Conservation (phyloP, 1,284 basidiomycete genomes). For the Cryptococcus jaspeensis region DNA sequence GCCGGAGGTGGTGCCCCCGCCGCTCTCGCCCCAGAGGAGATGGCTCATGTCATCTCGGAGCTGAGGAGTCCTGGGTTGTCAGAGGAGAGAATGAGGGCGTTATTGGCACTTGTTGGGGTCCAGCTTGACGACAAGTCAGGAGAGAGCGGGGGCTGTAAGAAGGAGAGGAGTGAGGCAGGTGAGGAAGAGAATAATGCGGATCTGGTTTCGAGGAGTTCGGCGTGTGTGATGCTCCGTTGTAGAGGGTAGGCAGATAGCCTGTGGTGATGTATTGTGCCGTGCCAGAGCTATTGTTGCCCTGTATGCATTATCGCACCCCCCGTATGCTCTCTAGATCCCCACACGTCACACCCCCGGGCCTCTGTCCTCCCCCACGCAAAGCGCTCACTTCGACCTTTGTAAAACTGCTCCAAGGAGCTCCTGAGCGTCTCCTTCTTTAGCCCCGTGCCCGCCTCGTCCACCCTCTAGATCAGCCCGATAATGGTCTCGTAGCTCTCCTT, state of each 20-base stretch:
- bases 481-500: constrained; percentile 68
- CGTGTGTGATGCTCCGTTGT: not conserved
- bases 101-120: constrained; percentile 2
- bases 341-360: no score
- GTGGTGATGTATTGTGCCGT: not conserved
- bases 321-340: not conserved
- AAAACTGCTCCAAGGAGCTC: constrained; percentile 85
- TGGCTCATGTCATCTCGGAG: constrained; percentile 17
- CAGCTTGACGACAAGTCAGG: not conserved
- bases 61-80: not conserved
- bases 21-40: constrained; percentile 12
- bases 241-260: not conserved
- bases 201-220: not conserved
- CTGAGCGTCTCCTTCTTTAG: constrained; percentile 79
- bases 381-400: constrained; percentile 76
- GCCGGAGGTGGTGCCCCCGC: not conserved
- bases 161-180: no score
- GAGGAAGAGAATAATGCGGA: no score
- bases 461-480: constrained; percentile 64
- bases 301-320: not conserved
- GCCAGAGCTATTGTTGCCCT: not conserved
- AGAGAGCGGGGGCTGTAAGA: no score
- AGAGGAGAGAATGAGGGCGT: not conserved
- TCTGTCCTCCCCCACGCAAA: no score
- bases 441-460: constrained; percentile 64